phyloP scores from a whole-genome alignment of 805 yeast species.

The Pichia cephalocereana region DNA sequence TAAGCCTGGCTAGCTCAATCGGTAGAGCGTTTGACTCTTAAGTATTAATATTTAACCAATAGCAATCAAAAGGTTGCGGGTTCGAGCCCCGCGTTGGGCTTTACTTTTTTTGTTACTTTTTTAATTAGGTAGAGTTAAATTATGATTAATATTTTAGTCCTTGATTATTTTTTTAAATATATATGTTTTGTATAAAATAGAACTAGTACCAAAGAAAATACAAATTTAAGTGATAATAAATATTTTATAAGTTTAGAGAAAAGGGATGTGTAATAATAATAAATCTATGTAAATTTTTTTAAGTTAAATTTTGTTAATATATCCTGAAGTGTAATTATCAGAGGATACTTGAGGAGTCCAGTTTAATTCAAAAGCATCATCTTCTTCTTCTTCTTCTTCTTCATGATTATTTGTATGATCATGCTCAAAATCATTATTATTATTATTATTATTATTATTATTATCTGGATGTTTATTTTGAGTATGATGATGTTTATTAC shows the following conservation, averaged over 20 bases:
- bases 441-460: background rate
- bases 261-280: background rate
- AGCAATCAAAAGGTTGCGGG: constrained; percentile 11
- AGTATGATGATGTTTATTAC: background rate
- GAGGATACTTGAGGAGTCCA: constrained; percentile 7
- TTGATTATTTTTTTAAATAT: background rate
- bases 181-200: background rate
- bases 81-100: constrained; percentile 12
- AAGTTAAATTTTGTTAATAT: background rate
- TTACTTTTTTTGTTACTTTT: background rate
- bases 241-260: background rate
- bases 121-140: too few species aligned
- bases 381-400: constrained; percentile 3
- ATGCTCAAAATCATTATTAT: too few species aligned
- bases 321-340: constrained; percentile 4
- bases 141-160: too few species aligned
- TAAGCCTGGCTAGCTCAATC: constrained; percentile 11
- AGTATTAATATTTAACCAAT: background rate
- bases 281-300: background rate
- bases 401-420: background rate
- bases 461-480: background rate
- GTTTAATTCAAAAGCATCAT: constrained; percentile 5
- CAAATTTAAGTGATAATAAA: too few species aligned
- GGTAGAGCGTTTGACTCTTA: constrained; percentile 12
- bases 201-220: too few species aligned